phyloP scores from a whole-genome alignment of 805 yeast genomes.

The Spathaspora sp. region DNA sequence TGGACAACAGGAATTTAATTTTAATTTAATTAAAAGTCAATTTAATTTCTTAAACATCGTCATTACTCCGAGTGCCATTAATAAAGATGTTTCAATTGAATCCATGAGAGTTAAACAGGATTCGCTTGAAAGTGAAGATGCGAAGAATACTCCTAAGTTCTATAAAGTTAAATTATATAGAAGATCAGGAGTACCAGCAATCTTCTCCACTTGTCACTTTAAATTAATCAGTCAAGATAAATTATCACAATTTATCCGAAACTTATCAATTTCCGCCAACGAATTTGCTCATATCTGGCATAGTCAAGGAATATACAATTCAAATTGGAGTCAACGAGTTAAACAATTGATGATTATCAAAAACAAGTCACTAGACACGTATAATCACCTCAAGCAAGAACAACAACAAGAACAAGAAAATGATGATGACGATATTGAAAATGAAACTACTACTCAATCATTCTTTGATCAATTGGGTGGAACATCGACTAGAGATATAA shows the following conservation, averaged over 20 bases:
- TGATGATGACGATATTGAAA: neutral
- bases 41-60: constrained; percentile 82
- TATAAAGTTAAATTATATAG: constrained; percentile 65
- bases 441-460: constrained; percentile 22
- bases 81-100: constrained; percentile 2
- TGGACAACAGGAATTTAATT: constrained; percentile 51
- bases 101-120: constrained; percentile 3
- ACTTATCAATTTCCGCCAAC: constrained; percentile 59
- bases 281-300: constrained; percentile 73
- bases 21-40: constrained; percentile 69
- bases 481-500: neutral
- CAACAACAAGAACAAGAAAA: constrained; percentile 8
- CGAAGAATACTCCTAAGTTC: constrained; percentile 1
- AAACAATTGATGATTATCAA: constrained; percentile 45
- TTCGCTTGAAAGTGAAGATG: neutral
- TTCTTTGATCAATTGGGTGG: constrained; percentile 14
- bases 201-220: constrained; percentile 72
- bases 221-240: constrained; percentile 62
- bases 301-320: constrained; percentile 42
- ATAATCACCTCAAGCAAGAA: constrained; percentile 21
- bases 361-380: constrained; percentile 23
- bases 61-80: constrained; percentile 54
- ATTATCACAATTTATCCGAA: constrained; percentile 62
- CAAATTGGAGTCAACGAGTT: constrained; percentile 68
- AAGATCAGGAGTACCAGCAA: constrained; percentile 68